Percentiles rank a stretch among this genome's conserved stretches.
These are phyloP conservation scores for Bolboschoenoplectus hybrid DNA, from an alignment of 202 grass and related monocot genomes.

Conservation along the genomic window DNA sequence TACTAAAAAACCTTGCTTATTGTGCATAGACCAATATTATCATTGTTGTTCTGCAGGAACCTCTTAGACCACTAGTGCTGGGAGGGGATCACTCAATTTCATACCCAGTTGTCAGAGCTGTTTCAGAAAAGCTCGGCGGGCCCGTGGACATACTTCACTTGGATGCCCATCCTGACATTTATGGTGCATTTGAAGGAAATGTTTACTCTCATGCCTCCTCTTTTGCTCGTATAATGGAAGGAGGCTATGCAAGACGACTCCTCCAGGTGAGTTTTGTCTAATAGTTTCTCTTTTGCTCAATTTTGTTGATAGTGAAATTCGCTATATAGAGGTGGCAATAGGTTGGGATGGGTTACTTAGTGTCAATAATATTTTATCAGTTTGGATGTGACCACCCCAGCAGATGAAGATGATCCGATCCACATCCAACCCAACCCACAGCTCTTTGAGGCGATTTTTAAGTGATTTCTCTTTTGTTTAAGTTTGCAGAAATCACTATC, in stretches of 20 bases:
- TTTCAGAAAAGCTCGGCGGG: conserved; percentile 93
- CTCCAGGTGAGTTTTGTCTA: conserved; percentile 61
- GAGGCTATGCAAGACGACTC: conserved; percentile 88
- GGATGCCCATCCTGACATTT: conserved; percentile 98
- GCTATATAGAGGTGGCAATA: background rate
- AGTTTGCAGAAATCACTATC: conserved; percentile 10
- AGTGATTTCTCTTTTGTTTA: background rate
- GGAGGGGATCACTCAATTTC: conserved; percentile 99
- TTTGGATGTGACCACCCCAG: background rate
- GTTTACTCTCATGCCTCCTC: conserved; percentile 92
- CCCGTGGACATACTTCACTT: conserved; percentile 96
- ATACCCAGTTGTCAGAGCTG: conserved; percentile 89
- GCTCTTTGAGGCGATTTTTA: background rate
- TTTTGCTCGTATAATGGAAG: conserved; percentile 99
- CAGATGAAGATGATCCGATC: background rate
- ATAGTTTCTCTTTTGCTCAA: conserved; percentile 18
- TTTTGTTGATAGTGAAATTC: background rate
- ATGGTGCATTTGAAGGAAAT: conserved; percentile 92
- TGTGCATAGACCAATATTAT: background rate
- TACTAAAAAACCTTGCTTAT: conserved; percentile 4
- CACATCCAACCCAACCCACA: background rate
- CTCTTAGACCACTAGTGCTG: conserved; percentile 82
- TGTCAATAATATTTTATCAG: background rate
- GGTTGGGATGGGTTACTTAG: background rate
- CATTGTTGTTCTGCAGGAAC: conserved; percentile 33